Conservation (phyloP, 2,329 filamentous ascomycete species). For the Sordariomycetes sp. region DNA sequence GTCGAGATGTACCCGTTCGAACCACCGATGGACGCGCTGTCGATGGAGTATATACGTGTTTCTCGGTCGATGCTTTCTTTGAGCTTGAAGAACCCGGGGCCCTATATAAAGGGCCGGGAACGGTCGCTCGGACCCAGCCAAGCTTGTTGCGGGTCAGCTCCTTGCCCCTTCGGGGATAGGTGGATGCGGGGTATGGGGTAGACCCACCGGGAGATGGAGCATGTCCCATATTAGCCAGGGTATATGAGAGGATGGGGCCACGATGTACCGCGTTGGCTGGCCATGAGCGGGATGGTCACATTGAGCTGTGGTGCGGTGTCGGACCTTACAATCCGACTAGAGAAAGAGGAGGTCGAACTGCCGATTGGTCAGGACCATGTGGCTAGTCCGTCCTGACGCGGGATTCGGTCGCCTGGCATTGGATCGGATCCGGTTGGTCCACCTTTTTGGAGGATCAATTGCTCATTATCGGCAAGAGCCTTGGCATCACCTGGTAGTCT, state of each 20-base stretch:
- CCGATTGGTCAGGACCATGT: not conserved
- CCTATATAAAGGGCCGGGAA: not conserved
- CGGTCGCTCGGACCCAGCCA: not conserved
- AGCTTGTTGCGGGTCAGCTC: not conserved
- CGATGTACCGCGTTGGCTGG: not conserved
- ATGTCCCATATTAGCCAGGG: not conserved
- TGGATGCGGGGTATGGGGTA: slow-evolving; percentile 3
- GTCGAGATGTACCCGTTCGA: not conserved
- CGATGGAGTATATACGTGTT: not conserved
- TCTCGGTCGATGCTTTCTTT: not conserved
- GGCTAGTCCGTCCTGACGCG: not conserved
- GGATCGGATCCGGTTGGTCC: too few relatives aligned
- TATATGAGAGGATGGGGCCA: not conserved
- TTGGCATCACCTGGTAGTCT: too few relatives aligned
- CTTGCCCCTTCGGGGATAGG: not conserved
- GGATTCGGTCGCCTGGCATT: too few relatives aligned
- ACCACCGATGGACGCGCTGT: not conserved
- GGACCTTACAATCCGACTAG: not conserved
- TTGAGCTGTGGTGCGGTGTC: not conserved
- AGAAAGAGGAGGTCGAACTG: not conserved
- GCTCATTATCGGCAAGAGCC: too few relatives aligned
- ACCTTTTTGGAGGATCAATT: too few relatives aligned
- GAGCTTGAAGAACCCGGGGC: not conserved
- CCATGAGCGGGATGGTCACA: not conserved
- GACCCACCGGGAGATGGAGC: slow-evolving; percentile 1